A percentile compares a stretch with the other conserved stretches of the same genome.
phyloP scores from a whole-genome alignment of 2,329 filamentous ascomycete species.

The Talaromyces sp. region DNA sequence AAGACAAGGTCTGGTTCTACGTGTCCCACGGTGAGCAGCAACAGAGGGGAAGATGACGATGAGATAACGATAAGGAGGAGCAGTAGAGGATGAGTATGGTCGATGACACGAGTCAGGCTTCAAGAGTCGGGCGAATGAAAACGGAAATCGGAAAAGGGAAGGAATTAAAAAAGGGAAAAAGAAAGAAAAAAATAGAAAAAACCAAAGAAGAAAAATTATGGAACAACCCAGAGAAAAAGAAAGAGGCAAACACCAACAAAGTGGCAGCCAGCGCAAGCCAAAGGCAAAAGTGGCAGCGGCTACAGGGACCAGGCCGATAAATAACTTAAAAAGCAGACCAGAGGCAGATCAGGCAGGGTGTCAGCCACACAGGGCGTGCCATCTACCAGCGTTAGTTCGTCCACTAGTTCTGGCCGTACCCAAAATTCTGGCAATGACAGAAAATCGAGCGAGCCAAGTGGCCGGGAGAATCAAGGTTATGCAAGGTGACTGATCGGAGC shows the following conservation, averaged over 20 bases:
- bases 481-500: not conserved
- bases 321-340: not conserved
- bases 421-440: not conserved
- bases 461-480: not conserved
- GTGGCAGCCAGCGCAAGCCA: not conserved
- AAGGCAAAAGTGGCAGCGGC: not conserved
- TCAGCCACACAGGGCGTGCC: not conserved
- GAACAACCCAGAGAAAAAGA: not conserved
- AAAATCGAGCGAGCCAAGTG: not conserved
- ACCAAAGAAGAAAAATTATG: not conserved
- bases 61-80: not conserved
- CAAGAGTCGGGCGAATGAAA: not conserved
- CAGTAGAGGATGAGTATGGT: not conserved
- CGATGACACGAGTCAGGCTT: not conserved
- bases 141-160: not conserved
- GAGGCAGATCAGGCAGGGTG: not conserved
- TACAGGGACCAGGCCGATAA: not conserved
- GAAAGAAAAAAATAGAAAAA: not conserved
- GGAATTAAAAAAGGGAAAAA: not conserved
- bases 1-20: not conserved
- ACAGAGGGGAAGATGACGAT: not conserved
- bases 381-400: not conserved
- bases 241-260: not conserved
- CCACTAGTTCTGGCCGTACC: not conserved
- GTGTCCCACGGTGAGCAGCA: not conserved